Percentiles rank a stretch among this genome's conserved stretches.
These are phyloP conservation scores for Thoreauomyces humboldtii DNA, from an alignment of 192 early-diverging fungal genomes.

Conservation along the genomic window DNA sequence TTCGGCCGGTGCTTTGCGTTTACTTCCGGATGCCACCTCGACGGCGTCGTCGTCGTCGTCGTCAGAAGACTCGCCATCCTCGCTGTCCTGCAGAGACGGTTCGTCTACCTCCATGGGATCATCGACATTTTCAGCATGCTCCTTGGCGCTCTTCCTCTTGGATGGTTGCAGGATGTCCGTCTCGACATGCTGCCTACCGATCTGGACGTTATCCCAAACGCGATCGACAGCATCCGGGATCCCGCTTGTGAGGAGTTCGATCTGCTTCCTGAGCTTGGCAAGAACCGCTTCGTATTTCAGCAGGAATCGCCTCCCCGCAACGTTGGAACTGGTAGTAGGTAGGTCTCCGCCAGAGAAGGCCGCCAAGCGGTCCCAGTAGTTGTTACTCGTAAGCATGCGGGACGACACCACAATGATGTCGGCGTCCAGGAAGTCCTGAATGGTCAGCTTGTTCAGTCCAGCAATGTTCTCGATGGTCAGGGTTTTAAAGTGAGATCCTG, in stretches of 20 bases:
- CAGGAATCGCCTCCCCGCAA: slow-evolving; percentile 39
- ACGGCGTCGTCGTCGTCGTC: background rate
- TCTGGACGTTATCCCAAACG: slow-evolving; percentile 15
- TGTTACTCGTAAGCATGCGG: slow-evolving; percentile 24
- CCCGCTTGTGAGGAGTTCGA: slow-evolving; percentile 23
- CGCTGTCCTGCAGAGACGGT: too few relatives aligned
- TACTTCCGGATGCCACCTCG: background rate
- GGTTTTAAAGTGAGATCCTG: slow-evolving; percentile 22
- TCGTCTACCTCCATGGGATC: slow-evolving; percentile 12
- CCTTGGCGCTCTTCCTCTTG: background rate
- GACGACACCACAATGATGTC: slow-evolving; percentile 41
- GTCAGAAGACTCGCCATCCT: background rate
- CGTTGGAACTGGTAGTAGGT: slow-evolving; percentile 24
- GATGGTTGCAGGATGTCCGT: background rate
- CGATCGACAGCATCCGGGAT: background rate
- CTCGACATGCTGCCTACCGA: background rate
- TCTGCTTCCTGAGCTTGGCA: slow-evolving; percentile 16
- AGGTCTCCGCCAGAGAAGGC: slow-evolving; percentile 30
- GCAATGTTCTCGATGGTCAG: slow-evolving; percentile 31
- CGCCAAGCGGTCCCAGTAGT: slow-evolving; percentile 40
- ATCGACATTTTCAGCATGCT: background rate
- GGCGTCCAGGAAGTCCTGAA: slow-evolving; percentile 37
- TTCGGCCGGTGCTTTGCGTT: background rate
- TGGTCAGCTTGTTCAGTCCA: slow-evolving; percentile 34
- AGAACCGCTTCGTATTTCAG: slow-evolving; percentile 32